These are phyloP conservation scores for Raphanus hybrid DNA, from an alignment of 441 rosid genomes.

Conservation along the genomic window DNA sequence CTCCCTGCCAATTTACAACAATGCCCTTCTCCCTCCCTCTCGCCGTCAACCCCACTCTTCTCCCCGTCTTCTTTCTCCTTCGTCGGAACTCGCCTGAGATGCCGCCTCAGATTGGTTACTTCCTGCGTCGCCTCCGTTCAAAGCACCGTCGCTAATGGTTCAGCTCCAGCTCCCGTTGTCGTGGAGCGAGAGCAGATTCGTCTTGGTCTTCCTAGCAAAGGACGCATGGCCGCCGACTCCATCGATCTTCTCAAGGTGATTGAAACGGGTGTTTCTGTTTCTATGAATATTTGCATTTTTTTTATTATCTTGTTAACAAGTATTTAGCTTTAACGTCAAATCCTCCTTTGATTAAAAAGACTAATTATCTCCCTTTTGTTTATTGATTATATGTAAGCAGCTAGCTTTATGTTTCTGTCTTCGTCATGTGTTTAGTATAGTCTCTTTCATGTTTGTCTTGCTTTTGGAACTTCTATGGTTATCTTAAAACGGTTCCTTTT, in stretches of 20 bases:
- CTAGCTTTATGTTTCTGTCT: constrained; percentile 7
- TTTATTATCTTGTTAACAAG: background rate
- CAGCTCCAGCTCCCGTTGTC: constrained; percentile 31
- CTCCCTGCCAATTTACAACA: constrained; percentile 50
- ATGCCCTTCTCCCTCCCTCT: constrained; percentile 44
- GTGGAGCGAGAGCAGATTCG: constrained; percentile 70
- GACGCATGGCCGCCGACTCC: constrained; percentile 88
- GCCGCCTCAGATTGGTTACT: constrained; percentile 36
- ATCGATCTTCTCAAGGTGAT: constrained; percentile 84
- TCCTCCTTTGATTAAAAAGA: background rate
- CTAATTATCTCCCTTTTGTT: background rate
- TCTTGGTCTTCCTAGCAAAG: constrained; percentile 87
- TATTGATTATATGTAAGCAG: background rate
- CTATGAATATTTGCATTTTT: background rate
- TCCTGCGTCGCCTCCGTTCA: constrained; percentile 56
- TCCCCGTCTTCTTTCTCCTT: constrained; percentile 41
- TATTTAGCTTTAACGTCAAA: background rate
- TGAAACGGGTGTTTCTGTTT: no score
- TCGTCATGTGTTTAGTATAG: background rate
- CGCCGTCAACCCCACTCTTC: constrained; percentile 30
- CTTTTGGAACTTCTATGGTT: background rate
- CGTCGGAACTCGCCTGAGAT: constrained; percentile 26
- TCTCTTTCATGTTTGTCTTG: constrained; percentile 1
- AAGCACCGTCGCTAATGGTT: constrained; percentile 51
- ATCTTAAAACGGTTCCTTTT: background rate